A percentile compares a stretch with the other conserved stretches of the same genome.
Evolutionary conservation across 352 stramenopile genomes (phyloP).

Genomic region (Phytophthora pini): DNA sequence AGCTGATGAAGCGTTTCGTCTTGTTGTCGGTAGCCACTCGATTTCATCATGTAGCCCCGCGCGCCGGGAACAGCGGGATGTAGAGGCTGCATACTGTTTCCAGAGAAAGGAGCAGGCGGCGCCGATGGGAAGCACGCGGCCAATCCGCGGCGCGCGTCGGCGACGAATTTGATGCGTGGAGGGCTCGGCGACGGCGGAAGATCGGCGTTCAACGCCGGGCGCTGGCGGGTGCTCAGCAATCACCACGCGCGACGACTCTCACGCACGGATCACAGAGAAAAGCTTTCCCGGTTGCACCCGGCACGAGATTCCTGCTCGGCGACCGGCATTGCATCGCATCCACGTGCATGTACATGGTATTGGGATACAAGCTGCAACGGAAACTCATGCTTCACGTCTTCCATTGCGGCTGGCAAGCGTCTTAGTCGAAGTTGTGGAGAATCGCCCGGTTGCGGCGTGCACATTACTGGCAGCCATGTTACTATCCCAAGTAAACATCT

Average conservation of each 20-base stretch:
- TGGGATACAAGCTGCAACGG: background rate
- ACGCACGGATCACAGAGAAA: slow-evolving; percentile 1
- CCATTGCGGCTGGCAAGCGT: background rate
- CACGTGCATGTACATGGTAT: background rate
- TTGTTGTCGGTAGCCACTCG: slow-evolving; percentile 1
- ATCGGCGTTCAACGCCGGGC: slow-evolving; percentile 9
- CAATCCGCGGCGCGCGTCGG: background rate
- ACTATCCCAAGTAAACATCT: slow-evolving; percentile 27
- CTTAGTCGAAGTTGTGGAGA: slow-evolving; percentile 3
- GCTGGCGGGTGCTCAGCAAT: slow-evolving; percentile 27
- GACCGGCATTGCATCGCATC: background rate
- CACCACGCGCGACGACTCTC: background rate
- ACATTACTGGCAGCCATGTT: slow-evolving; percentile 36
- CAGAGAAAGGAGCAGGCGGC: background rate
- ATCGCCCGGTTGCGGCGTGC: slow-evolving; percentile 1
- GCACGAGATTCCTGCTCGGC: background rate
- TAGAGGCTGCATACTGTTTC: slow-evolving; percentile 21
- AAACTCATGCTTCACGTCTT: background rate
- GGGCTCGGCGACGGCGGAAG: slow-evolving; percentile 31
- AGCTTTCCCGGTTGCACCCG: slow-evolving; percentile 1
- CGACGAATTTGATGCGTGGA: slow-evolving; percentile 29
- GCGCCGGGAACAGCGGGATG: background rate
- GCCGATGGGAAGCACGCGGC: slow-evolving; percentile 1
- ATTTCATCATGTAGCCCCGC: slow-evolving; percentile 1
- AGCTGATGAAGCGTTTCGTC: slow-evolving; percentile 1